phyloP scores from a whole-genome alignment of 163 green algal genomes.

The Scenedesmus sp. region DNA sequence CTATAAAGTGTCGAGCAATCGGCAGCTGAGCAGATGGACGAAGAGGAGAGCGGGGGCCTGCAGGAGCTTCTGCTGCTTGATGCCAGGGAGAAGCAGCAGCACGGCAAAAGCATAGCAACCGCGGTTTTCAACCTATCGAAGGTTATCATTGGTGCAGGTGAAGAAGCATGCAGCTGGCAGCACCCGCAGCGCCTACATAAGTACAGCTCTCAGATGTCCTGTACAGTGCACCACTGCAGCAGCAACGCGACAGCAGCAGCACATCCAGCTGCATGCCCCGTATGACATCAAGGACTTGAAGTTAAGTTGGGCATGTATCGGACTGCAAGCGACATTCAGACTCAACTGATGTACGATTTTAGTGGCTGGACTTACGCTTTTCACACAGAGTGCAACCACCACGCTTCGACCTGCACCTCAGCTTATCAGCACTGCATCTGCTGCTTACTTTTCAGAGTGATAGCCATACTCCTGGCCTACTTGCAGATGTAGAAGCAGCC shows the following conservation, averaged over 20 bases:
- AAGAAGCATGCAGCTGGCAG: neutral
- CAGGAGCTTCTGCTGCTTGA: neutral
- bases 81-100: neutral
- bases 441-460: too few relatives aligned
- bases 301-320: too few relatives aligned
- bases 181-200: neutral
- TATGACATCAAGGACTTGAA: neutral
- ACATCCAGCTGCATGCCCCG: neutral
- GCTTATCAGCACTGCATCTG: too few relatives aligned
- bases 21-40: neutral
- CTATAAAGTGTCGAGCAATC: neutral
- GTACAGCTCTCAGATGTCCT: neutral
- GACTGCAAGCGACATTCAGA: too few relatives aligned
- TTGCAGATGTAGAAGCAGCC: too few relatives aligned
- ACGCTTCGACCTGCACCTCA: too few relatives aligned
- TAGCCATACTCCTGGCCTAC: too few relatives aligned
- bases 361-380: too few relatives aligned
- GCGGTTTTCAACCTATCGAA: neutral
- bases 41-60: neutral
- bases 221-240: neutral
- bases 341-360: too few relatives aligned
- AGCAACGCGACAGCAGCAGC: neutral
- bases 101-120: neutral
- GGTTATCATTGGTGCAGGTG: conserved; percentile 33
- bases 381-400: too few relatives aligned